Conservation (phyloP, 441 rosid genomes). For the Euphorbia celastroides region DNA sequence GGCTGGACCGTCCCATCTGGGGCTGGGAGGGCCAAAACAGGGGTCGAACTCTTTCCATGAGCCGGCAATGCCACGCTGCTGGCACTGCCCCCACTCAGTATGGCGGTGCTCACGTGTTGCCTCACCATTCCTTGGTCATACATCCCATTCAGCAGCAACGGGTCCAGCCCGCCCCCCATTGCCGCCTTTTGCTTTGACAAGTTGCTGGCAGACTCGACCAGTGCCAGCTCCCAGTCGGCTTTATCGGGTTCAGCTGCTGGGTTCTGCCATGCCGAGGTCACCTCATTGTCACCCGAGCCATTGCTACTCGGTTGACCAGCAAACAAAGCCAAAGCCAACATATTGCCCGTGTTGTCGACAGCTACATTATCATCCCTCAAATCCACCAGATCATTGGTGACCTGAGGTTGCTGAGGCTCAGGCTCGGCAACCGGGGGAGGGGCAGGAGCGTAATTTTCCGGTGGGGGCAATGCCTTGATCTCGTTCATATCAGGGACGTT, state of each 20-base stretch:
- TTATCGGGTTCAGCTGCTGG: slow-evolving; percentile 85
- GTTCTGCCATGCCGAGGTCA: slow-evolving; percentile 96
- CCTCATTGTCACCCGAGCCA: slow-evolving; percentile 58
- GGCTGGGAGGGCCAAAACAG: slow-evolving; percentile 88
- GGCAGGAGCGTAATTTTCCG: slow-evolving; percentile 59
- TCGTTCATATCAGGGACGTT: slow-evolving; percentile 68
- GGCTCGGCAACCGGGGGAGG: slow-evolving; percentile 51
- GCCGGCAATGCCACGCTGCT: slow-evolving; percentile 85
- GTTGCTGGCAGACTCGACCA: slow-evolving; percentile 83
- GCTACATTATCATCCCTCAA: slow-evolving; percentile 64
- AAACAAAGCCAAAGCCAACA: slow-evolving; percentile 78
- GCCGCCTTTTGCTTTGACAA: slow-evolving; percentile 73
- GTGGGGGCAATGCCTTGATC: slow-evolving; percentile 83
- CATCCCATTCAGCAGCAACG: slow-evolving; percentile 79
- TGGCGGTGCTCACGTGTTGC: slow-evolving; percentile 71
- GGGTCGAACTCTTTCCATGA: slow-evolving; percentile 47
- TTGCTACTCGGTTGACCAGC: slow-evolving; percentile 46
- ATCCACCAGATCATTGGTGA: slow-evolving; percentile 65
- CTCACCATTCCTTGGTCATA: slow-evolving; percentile 91
- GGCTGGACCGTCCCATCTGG: slow-evolving; percentile 87
- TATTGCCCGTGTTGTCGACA: slow-evolving; percentile 87
- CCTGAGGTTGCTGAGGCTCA: slow-evolving; percentile 46
- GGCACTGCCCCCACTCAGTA: slow-evolving; percentile 79
- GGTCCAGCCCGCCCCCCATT: slow-evolving; percentile 89
- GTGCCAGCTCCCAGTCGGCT: slow-evolving; percentile 93